These are phyloP conservation scores for Cymbidium sinense DNA, from an alignment of 106 monocot species.

Conservation along the genomic window DNA sequence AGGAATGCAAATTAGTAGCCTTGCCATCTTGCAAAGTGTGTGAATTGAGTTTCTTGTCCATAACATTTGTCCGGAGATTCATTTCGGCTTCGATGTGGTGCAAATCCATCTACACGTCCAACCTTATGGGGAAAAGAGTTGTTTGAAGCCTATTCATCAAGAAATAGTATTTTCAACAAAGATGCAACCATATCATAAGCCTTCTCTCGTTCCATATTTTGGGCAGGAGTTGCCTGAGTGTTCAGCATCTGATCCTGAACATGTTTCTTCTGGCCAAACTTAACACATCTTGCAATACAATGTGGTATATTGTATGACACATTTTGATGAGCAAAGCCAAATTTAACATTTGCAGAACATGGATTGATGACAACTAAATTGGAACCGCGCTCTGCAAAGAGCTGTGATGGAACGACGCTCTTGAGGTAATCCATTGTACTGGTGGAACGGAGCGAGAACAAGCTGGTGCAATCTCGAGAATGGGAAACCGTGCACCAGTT, in stretches of 20 bases:
- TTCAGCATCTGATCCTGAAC: slow-evolving; percentile 62
- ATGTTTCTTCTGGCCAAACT: slow-evolving; percentile 14
- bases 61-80: too few species aligned
- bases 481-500: too few species aligned
- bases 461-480: too few species aligned
- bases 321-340: slow-evolving; percentile 75
- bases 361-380: slow-evolving; percentile 85
- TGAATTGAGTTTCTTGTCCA: too few species aligned
- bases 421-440: slow-evolving; percentile 52
- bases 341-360: slow-evolving; percentile 88
- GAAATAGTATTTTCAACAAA: too few species aligned
- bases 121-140: too few species aligned
- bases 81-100: too few species aligned
- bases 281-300: slow-evolving; percentile 69
- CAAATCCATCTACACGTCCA: too few species aligned
- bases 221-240: slow-evolving; percentile 53
- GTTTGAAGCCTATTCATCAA: too few species aligned
- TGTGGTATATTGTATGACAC: slow-evolving; percentile 69
- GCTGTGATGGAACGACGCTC: slow-evolving; percentile 70
- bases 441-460: too few species aligned
- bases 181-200: slow-evolving; percentile 86
- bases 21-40: too few species aligned
- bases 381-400: slow-evolving; percentile 71
- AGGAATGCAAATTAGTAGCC: too few species aligned
- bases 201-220: slow-evolving; percentile 58